phyloP scores from a whole-genome alignment of 2,329 filamentous ascomycete species.

The Hortaea werneckii region DNA sequence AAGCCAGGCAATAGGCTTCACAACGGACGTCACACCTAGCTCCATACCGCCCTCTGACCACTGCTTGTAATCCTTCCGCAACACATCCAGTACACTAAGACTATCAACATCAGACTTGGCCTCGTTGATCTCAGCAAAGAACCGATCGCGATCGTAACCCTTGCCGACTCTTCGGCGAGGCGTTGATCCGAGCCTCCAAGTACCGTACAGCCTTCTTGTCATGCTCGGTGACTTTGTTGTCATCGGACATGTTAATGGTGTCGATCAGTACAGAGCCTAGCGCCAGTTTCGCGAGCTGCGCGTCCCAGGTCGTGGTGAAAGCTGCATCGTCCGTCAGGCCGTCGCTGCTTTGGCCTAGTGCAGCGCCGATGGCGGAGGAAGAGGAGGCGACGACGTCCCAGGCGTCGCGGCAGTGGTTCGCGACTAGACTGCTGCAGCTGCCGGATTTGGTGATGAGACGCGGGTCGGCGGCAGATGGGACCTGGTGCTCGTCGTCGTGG shows the following conservation, averaged over 20 bases:
- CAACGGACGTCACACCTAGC: conserved; percentile 59
- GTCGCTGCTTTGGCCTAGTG: conserved; percentile 29
- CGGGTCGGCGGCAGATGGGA: conserved; percentile 42
- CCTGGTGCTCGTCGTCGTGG: conserved; percentile 58
- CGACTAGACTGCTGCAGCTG: conserved; percentile 63
- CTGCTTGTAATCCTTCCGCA: conserved; percentile 78
- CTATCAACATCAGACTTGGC: conserved; percentile 59
- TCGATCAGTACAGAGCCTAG: conserved; percentile 66
- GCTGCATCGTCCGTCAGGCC: conserved; percentile 27
- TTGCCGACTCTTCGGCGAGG: conserved; percentile 22
- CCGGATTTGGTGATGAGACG: conserved; percentile 57
- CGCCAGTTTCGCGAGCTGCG: conserved; percentile 55
- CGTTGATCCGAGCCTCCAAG: conserved; percentile 46
- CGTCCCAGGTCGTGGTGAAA: conserved; percentile 37
- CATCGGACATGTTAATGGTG: conserved; percentile 51
- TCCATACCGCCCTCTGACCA: conserved; percentile 50
- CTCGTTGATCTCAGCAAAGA: conserved; percentile 49
- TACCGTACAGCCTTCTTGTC: conserved; percentile 51
- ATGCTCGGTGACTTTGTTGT: conserved; percentile 52
- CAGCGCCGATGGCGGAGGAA: conserved; percentile 32
- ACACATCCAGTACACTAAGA: conserved; percentile 54
- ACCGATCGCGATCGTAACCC: conserved; percentile 44
- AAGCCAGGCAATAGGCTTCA: conserved; percentile 54
- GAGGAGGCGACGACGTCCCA: conserved; percentile 46
- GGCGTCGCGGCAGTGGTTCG: conserved; percentile 45